phyloP scores from a whole-genome alignment of 2,329 filamentous ascomycete species.

The Trichoderma simmonsii region DNA sequence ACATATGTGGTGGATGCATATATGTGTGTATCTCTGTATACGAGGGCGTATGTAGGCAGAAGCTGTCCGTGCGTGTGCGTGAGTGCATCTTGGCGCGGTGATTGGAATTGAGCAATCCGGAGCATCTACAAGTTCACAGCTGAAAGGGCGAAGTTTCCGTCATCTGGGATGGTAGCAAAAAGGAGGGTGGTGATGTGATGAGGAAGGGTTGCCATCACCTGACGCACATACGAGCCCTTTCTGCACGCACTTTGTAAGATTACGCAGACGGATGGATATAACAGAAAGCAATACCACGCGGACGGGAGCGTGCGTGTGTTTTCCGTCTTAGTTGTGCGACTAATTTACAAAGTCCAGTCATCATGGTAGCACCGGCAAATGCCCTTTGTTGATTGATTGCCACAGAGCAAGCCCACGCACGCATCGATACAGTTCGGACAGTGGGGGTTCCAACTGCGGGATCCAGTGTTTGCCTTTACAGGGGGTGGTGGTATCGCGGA shows the following conservation, averaged over 20 bases:
- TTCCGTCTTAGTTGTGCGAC: background rate
- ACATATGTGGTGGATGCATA: background rate
- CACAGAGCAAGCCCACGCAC: background rate
- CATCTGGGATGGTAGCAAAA: background rate
- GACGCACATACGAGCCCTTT: background rate
- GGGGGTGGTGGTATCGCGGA: background rate
- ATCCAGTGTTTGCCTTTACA: conserved; percentile 1
- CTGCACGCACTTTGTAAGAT: conserved; percentile 8
- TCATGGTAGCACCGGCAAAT: background rate
- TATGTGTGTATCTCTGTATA: background rate
- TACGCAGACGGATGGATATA: background rate
- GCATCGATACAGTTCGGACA: background rate
- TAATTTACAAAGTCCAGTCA: background rate
- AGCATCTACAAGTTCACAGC: background rate
- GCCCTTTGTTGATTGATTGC: background rate
- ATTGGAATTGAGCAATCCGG: background rate
- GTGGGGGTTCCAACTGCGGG: background rate
- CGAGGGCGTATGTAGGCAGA: background rate
- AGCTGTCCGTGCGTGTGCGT: background rate
- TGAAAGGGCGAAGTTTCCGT: background rate
- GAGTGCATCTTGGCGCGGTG: background rate
- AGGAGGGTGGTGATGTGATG: background rate
- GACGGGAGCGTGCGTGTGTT: background rate
- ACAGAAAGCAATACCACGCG: background rate
- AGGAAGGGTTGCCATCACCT: background rate